Percentiles rank a stretch among this genome's conserved stretches.
phyloP scores from a whole-genome alignment of 2,329 filamentous ascomycete species.

The Botrytis cinerea region DNA sequence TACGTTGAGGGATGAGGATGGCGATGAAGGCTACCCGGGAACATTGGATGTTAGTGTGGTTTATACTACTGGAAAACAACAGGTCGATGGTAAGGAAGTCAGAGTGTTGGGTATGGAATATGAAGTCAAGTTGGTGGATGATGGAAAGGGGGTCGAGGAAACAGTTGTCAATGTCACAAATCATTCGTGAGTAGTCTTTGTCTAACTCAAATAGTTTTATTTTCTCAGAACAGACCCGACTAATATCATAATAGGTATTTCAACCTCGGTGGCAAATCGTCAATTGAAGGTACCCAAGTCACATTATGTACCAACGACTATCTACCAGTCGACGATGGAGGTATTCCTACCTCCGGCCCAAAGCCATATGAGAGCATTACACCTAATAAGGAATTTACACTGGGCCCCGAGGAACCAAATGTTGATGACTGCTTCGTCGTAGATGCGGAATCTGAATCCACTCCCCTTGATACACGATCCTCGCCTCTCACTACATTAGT shows the following conservation, averaged over 20 bases:
- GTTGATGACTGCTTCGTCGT: slow-evolving; percentile 92
- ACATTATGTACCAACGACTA: slow-evolving; percentile 62
- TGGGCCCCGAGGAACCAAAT: slow-evolving; percentile 66
- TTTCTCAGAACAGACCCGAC: not conserved
- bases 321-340: slow-evolving; percentile 70
- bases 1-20: slow-evolving; percentile 69
- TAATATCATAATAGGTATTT: slow-evolving; percentile 53
- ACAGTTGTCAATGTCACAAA: slow-evolving; percentile 93
- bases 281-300: slow-evolving; percentile 63
- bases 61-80: slow-evolving; percentile 75
- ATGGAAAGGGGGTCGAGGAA: slow-evolving; percentile 65
- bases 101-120: slow-evolving; percentile 84
- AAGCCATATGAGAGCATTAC: slow-evolving; percentile 63
- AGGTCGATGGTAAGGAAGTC: slow-evolving; percentile 61
- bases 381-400: slow-evolving; percentile 66
- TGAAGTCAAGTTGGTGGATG: slow-evolving; percentile 75
- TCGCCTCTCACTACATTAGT: slow-evolving; percentile 67
- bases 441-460: slow-evolving; percentile 42
- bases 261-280: slow-evolving; percentile 58
- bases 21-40: slow-evolving; percentile 88
- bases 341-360: slow-evolving; percentile 71
- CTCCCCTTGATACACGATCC: slow-evolving; percentile 53
- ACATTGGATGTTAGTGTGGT: slow-evolving; percentile 75
- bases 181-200: slow-evolving; percentile 66
- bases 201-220: not conserved